A percentile compares a stretch with the other conserved stretches of the same genome.
Evolutionary conservation across 805 yeast species (phyloP).

Genomic region (Nakazawaea siamensis): DNA sequence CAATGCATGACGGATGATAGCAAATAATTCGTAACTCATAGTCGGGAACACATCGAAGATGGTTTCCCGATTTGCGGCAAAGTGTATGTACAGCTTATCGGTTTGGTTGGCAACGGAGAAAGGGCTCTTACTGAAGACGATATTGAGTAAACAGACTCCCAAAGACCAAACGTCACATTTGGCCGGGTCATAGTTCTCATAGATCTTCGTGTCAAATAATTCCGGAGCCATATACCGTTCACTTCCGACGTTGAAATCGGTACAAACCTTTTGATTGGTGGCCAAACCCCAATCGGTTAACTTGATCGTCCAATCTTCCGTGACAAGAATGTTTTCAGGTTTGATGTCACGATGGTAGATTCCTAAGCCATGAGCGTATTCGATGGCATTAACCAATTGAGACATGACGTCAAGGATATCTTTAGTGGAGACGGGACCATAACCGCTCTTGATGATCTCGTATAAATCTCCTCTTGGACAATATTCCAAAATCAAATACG

Average conservation of each 20-base stretch:
- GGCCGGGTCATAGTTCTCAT: constrained; percentile 64
- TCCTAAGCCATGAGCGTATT: constrained; percentile 38
- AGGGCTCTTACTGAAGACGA: constrained; percentile 85
- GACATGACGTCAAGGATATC: constrained; percentile 47
- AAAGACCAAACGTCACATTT: constrained; percentile 86
- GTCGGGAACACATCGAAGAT: constrained; percentile 86
- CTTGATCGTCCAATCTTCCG: constrained; percentile 49
- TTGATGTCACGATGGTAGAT: constrained; percentile 51
- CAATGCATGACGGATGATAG: constrained; percentile 69
- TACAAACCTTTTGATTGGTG: constrained; percentile 41
- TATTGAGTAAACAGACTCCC: constrained; percentile 75
- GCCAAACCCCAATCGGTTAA: constrained; percentile 56
- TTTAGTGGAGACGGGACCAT: constrained; percentile 52
- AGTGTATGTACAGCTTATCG: constrained; percentile 79
- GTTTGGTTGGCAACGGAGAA: constrained; percentile 72
- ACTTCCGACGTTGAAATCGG: constrained; percentile 80
- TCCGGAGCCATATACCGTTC: constrained; percentile 97
- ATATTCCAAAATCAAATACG: constrained; percentile 59
- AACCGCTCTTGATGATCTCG: constrained; percentile 60
- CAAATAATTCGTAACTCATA: constrained; percentile 79
- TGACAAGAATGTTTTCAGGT: constrained; percentile 47
- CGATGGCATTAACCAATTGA: constrained; percentile 42
- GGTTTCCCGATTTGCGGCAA: constrained; percentile 81
- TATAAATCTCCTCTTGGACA: constrained; percentile 85
- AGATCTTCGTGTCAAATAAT: constrained; percentile 49